Evolutionary conservation across 768 basidiomycete species (phyloP).

Genomic region (Tricholoma sp.): DNA sequence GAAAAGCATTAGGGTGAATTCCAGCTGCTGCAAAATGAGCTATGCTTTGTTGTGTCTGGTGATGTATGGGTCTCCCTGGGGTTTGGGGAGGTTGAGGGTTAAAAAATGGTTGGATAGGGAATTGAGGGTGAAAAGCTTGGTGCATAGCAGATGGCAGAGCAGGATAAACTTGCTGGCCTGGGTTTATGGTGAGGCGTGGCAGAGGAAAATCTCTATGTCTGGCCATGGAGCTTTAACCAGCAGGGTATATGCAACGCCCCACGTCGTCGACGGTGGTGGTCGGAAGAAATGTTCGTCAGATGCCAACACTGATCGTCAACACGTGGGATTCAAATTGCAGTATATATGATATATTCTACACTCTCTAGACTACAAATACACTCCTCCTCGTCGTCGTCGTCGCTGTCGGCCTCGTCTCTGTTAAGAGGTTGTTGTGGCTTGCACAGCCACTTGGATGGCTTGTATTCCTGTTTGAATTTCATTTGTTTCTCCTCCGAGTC

Average conservation of each 20-base stretch:
- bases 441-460: constrained; percentile 1
- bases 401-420: too few relatives aligned
- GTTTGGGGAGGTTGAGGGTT: constrained; percentile 41
- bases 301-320: too few relatives aligned
- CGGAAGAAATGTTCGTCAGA: too few relatives aligned
- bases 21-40: constrained; percentile 58
- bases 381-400: too few relatives aligned
- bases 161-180: constrained; percentile 38
- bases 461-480: background rate
- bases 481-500: background rate
- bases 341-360: too few relatives aligned
- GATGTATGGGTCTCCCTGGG: constrained; percentile 51
- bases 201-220: background rate
- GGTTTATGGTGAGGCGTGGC: background rate
- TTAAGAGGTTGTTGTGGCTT: too few relatives aligned
- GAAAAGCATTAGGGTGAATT: constrained; percentile 48
- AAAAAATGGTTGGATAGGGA: constrained; percentile 67
- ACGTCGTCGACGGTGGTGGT: too few relatives aligned
- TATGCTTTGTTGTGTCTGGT: constrained; percentile 53
- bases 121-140: constrained; percentile 47
- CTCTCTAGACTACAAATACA: too few relatives aligned
- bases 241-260: too few relatives aligned
- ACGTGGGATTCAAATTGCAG: too few relatives aligned
- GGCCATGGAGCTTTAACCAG: background rate
- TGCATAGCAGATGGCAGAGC: constrained; percentile 54